phyloP scores from a whole-genome alignment of 768 basidiomycete genomes.

The Austroboletus festivus region DNA sequence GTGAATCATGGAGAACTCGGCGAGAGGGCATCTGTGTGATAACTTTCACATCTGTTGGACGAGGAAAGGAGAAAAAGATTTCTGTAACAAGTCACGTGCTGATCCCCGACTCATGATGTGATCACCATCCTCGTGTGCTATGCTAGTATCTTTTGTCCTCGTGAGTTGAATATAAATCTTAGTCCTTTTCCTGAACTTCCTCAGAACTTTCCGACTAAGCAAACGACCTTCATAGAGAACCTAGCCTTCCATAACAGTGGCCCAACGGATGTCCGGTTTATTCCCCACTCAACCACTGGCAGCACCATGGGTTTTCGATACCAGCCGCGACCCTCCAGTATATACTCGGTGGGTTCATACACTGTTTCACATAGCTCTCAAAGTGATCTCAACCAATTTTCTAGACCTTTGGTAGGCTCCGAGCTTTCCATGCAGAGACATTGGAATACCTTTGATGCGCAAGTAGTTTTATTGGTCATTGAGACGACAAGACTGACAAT shows the following conservation, averaged over 20 bases:
- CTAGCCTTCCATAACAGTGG: not conserved
- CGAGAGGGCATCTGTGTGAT: too few relatives aligned
- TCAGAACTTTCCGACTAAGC: too few relatives aligned
- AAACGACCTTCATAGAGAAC: too few relatives aligned
- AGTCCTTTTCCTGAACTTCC: too few relatives aligned
- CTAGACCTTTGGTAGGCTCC: slow-evolving; percentile 16
- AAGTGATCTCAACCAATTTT: not conserved
- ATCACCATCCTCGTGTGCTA: too few relatives aligned
- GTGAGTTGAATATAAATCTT: too few relatives aligned
- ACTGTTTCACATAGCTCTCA: not conserved
- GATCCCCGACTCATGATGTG: too few relatives aligned
- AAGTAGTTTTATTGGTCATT: not conserved
- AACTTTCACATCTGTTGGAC: too few relatives aligned
- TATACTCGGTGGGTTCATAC: slow-evolving; percentile 15
- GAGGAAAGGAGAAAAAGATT: too few relatives aligned
- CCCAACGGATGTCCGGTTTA: not conserved
- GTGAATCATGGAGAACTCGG: not conserved
- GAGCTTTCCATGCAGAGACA: slow-evolving; percentile 11
- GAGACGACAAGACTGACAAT: not conserved
- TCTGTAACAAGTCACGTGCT: too few relatives aligned
- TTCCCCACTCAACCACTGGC: not conserved
- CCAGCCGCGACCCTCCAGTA: slow-evolving; percentile 4
- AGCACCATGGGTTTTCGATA: slow-evolving; percentile 10
- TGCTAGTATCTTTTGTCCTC: too few relatives aligned
- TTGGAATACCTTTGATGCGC: slow-evolving; percentile 12